Evolutionary conservation across 2,329 filamentous ascomycete species (phyloP).

Genomic region (Macrophomina pseudophaseolina): DNA sequence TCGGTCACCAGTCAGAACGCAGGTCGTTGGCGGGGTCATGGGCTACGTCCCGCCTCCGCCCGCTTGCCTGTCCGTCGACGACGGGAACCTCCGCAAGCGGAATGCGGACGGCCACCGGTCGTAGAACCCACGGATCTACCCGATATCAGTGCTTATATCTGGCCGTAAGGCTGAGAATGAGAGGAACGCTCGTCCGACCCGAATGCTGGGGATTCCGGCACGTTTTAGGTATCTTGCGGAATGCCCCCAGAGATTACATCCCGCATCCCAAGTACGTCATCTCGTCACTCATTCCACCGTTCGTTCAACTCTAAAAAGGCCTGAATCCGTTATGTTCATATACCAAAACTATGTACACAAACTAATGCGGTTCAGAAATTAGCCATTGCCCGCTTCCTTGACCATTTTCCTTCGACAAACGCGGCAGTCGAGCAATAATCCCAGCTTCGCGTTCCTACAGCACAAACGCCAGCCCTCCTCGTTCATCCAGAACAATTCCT

Average conservation of each 20-base stretch:
- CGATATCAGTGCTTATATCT: not conserved
- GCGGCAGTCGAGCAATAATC: slow-evolving; percentile 6
- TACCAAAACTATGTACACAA: slow-evolving; percentile 23
- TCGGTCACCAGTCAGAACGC: not conserved
- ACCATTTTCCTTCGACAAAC: not conserved
- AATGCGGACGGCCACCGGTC: slow-evolving; percentile 1
- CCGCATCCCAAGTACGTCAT: not conserved
- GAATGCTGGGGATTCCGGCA: not conserved
- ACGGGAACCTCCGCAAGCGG: not conserved
- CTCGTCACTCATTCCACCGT: not conserved
- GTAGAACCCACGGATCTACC: slow-evolving; percentile 9
- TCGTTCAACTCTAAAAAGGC: not conserved
- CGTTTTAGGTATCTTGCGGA: not conserved
- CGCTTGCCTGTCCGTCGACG: not conserved
- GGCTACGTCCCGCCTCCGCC: not conserved
- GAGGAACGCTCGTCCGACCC: not conserved
- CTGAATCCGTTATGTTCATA: slow-evolving; percentile 19
- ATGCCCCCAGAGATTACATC: not conserved
- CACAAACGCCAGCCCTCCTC: slow-evolving; percentile 18
- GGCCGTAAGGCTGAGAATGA: not conserved
- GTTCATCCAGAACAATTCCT: not conserved
- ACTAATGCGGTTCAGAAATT: slow-evolving; percentile 21
- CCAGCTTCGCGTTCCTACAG: slow-evolving; percentile 4
- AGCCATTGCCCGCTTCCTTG: not conserved
- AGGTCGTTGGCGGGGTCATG: slow-evolving; percentile 13